These are phyloP conservation scores for Musa acuminata DNA, from an alignment of 176 grass and related monocot genomes.

Conservation along the genomic window DNA sequence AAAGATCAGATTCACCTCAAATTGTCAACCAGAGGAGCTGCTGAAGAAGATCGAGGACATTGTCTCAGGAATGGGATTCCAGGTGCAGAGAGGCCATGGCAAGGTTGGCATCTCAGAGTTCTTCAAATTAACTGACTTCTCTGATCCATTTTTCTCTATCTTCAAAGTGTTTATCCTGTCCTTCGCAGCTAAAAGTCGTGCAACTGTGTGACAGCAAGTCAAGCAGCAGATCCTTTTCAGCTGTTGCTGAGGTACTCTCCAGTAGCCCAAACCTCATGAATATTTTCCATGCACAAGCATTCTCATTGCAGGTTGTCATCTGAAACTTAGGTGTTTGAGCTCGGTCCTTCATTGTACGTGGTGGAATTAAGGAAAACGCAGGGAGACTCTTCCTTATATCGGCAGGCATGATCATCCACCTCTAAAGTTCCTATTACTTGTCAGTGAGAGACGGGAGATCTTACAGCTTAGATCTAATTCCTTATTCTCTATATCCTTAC, in stretches of 20 bases:
- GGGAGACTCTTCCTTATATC: slow-evolving; percentile 65
- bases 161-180: not conserved
- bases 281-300: not conserved
- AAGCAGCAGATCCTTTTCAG: slow-evolving; percentile 41
- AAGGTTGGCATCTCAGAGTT: slow-evolving; percentile 37
- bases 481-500: slow-evolving; percentile 1
- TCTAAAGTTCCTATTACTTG: not conserved
- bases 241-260: slow-evolving; percentile 66
- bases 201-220: slow-evolving; percentile 42
- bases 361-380: slow-evolving; percentile 79
- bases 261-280: not conserved
- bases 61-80: slow-evolving; percentile 58
- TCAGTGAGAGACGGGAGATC: no score
- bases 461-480: not conserved
- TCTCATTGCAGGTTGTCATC: not conserved
- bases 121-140: not conserved
- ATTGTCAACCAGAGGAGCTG: slow-evolving; percentile 60
- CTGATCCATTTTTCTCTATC: not conserved
- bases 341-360: slow-evolving; percentile 66
- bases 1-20: slow-evolving; percentile 84
- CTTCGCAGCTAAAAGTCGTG: slow-evolving; percentile 59
- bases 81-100: slow-evolving; percentile 55
- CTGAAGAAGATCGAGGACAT: slow-evolving; percentile 76
- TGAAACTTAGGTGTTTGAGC: slow-evolving; percentile 60
- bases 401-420: slow-evolving; percentile 34